Base-by-base conservation (phyloP, 257 asterid species). In the Pogostemon cablin region DNA sequence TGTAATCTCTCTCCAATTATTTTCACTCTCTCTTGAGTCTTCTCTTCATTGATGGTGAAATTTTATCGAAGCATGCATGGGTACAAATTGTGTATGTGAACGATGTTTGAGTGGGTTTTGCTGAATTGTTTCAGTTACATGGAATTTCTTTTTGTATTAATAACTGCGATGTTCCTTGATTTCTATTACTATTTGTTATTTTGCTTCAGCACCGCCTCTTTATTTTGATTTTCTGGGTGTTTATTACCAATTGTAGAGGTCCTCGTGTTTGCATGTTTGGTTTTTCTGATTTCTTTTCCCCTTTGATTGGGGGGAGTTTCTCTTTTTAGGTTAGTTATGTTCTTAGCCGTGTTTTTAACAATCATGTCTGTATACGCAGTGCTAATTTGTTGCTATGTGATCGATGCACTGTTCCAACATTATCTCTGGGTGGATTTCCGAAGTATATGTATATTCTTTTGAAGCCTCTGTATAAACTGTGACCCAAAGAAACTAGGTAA, bases 231-330 rank as follows among this genome's bases (percentile, higher is more conserved):
- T 44, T 50, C 40, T 60, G 3, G 32, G 32, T 25, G 32, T 25
- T 25, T 25, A 25, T 25, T 25, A 9, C 63, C 32, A 20, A 9
- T 42, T 15, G 64, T 60, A 62, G 54, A 35, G 75, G 71, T 60
- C 69, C 50, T 5, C 57, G 7, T 52, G 68, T 12, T 35, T 39
- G 74, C 71, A 47, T 54, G 77, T 62, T 62, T 20, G 52, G 72
- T 46, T 53, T 39, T 15, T 40, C 20, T 65, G 35, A 6, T 61
- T 12, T n/a, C 12, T 64, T 42, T 32, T 7, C 7, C 40, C 9
- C 9, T 40, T 60, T 20, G 25, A 25, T n/a, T 40, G 44, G 54
- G 10, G 54, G 59, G 64, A 44, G 7, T 49, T 58, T 41, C 15
- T 40, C 15, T 38, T 2, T 11, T 50, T 17, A 37, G 9, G 40